A percentile compares a stretch with the other conserved stretches of the same genome.
Conservation (phyloP, 257 asterid species). For the Galeopsis tetrahit region DNA sequence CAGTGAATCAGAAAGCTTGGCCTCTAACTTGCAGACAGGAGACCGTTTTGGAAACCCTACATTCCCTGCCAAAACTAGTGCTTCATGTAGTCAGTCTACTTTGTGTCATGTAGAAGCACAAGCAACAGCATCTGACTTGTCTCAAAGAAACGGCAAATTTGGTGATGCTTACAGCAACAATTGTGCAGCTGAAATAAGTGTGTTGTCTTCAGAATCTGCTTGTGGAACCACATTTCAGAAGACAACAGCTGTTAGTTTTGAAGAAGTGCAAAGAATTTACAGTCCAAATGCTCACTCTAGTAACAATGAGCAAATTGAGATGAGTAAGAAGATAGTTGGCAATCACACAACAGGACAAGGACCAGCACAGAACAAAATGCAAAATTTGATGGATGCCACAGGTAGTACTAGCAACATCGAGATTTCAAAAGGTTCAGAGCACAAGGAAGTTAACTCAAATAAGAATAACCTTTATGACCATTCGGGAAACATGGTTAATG, state of each 20-base stretch:
- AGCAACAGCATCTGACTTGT: constrained; percentile 37
- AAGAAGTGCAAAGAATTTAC: constrained; percentile 37
- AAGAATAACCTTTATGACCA: constrained; percentile 33
- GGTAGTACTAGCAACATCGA: constrained; percentile 49
- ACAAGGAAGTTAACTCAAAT: constrained; percentile 53
- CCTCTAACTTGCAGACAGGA: constrained; percentile 41
- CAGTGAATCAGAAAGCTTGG: constrained; percentile 40
- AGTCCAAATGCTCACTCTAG: constrained; percentile 45
- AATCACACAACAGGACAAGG: constrained; percentile 41
- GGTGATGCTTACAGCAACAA: constrained; percentile 28
- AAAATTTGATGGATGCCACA: constrained; percentile 45
- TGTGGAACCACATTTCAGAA: constrained; percentile 47
- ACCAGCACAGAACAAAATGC: constrained; percentile 40
- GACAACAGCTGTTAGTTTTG: constrained; percentile 32
- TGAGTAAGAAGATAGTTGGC: constrained; percentile 30
- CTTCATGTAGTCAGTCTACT: constrained; percentile 35
- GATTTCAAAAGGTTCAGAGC: constrained; percentile 45
- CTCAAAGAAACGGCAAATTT: constrained; percentile 36
- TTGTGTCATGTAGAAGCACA: constrained; percentile 39
- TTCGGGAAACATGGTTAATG: constrained; percentile 41
- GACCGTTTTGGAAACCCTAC: constrained; percentile 28
- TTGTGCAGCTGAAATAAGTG: constrained; percentile 59
- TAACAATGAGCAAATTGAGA: constrained; percentile 41
- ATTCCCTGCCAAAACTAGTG: constrained; percentile 27
- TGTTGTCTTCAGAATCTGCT: constrained; percentile 63